Conservation (phyloP, 306 rosid genomes). For the Comarum palustre region DNA sequence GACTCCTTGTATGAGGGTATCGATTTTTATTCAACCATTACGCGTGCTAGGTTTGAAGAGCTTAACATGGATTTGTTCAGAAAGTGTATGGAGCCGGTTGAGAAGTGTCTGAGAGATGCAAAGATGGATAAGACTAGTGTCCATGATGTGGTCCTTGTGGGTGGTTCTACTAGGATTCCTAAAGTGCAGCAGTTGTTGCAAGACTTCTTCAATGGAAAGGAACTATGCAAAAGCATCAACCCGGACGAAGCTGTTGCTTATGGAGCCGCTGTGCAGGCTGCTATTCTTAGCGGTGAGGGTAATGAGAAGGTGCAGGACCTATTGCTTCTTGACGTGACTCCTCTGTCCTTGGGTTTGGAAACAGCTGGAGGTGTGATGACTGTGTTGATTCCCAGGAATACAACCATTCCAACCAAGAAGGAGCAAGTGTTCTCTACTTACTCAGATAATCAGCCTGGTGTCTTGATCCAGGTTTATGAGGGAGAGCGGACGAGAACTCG, state of each 20-base stretch:
- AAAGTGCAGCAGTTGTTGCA: slow-evolving; percentile 72
- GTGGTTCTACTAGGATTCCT: slow-evolving; percentile 80
- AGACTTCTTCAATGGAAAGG: slow-evolving; percentile 78
- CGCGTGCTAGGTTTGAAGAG: slow-evolving; percentile 74
- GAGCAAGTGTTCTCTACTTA: slow-evolving; percentile 69
- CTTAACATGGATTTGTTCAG: slow-evolving; percentile 76
- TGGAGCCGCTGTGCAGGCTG: slow-evolving; percentile 79
- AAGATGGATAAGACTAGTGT: slow-evolving; percentile 75
- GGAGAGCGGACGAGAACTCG: slow-evolving; percentile 68
- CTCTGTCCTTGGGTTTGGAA: slow-evolving; percentile 60
- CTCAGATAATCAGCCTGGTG: slow-evolving; percentile 71
- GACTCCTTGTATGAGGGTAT: slow-evolving; percentile 72
- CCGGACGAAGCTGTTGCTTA: slow-evolving; percentile 76
- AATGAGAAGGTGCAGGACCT: slow-evolving; percentile 74
- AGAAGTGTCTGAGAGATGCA: slow-evolving; percentile 70
- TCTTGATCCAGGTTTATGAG: slow-evolving; percentile 70
- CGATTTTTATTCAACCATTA: slow-evolving; percentile 62
- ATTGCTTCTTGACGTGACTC: slow-evolving; percentile 69
- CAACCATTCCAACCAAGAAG: slow-evolving; percentile 72
- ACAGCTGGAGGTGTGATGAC: slow-evolving; percentile 85
- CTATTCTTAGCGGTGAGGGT: slow-evolving; percentile 70
- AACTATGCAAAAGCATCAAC: slow-evolving; percentile 68
- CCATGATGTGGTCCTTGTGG: slow-evolving; percentile 76
- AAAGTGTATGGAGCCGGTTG: slow-evolving; percentile 75
- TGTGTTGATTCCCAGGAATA: slow-evolving; percentile 63